These are phyloP conservation scores for Vaccinium corymbosum DNA, from an alignment of 148 eudicot species.

Conservation along the genomic window DNA sequence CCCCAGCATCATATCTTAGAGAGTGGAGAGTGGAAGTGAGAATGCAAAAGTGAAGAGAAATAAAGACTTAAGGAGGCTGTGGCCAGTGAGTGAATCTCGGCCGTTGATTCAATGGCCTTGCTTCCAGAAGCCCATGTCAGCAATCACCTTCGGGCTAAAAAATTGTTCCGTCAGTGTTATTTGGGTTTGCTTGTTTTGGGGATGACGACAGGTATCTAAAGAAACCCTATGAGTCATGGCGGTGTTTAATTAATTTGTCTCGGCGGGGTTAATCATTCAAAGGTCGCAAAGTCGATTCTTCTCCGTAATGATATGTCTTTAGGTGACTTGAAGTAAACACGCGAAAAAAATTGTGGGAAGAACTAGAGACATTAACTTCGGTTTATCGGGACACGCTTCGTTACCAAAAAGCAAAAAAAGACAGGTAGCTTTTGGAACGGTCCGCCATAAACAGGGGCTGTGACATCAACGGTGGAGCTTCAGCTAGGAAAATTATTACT, in stretches of 20 bases:
- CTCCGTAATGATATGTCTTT: too few species aligned
- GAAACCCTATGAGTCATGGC: not conserved
- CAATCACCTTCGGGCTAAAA: conserved; percentile 5
- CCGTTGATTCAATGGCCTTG: conserved; percentile 16
- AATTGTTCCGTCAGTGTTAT: not conserved
- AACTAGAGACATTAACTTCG: too few species aligned
- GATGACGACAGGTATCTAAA: not conserved
- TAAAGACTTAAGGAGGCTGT: conserved; percentile 6
- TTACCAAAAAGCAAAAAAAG: not conserved
- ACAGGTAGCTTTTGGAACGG: not conserved
- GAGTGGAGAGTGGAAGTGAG: not conserved
- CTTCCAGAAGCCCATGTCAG: conserved; percentile 12
- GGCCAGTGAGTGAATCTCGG: conserved; percentile 9
- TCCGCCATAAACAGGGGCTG: not conserved
- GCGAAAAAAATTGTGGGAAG: too few species aligned
- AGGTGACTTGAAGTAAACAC: too few species aligned
- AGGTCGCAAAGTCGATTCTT: too few species aligned
- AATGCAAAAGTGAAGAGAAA: conserved; percentile 17
- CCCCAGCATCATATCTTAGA: conserved; percentile 18
- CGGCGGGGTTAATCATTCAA: too few species aligned
- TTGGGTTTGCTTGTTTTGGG: not conserved
- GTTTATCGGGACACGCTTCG: too few species aligned
- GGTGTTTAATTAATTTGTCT: not conserved
- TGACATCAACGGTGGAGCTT: not conserved
- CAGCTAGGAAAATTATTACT: not conserved